Base-by-base conservation (phyloP, 371 early-diverging fungal genomes). In the Circinella umbellata region DNA sequence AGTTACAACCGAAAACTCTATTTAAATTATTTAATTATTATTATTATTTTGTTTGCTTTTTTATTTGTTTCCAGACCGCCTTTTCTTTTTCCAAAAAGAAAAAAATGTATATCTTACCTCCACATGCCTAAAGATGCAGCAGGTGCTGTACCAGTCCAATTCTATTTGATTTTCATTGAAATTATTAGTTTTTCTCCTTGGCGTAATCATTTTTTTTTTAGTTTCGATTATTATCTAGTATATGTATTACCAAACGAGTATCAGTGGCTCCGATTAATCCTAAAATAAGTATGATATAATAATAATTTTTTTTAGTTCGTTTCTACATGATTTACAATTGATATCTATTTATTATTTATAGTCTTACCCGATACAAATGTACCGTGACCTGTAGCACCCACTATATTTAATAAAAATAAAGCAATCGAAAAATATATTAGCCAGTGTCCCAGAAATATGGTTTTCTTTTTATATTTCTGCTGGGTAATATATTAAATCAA, bases 131-230 rank as follows among this genome's bases (percentile, higher is more conserved):
- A 62, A 1, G 70, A 77, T n/a, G 78, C 88, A 35, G 82, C 82
- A 2, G 91, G 92, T 15, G 91, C 91, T 14, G 89, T 88, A 6
- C 91, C 91, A 5, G 75, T 81, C 85, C 86, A 14, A 89, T 57
- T 69, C 64, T 69, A 48, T 57, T 34, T 10, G 18, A 34, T 34
- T 27, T 57, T 34, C 20, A 57, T 10, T 53, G 6, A 6, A 15
- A 13, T 53, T n/a, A 18, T 8, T 53, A 18, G 9, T n/a, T 18
- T 53, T 15, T 53, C 20, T 53, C 20, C 15, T 53, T 18, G 53
- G 53, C 20, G 53, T 15, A 18, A 18, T 34, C 6, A 7, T 17
- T 51, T 5, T 51, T 51, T 17, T 8, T 51, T n/a, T 51, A 51
- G 8, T n/a, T 51, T 51, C 15, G 17, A 17, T n/a, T 15, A 5